A percentile compares a stretch with the other conserved stretches of the same genome.
These are phyloP conservation scores for Aquilaria agallochum DNA, from an alignment of 441 rosid genomes.

Conservation along the genomic window DNA sequence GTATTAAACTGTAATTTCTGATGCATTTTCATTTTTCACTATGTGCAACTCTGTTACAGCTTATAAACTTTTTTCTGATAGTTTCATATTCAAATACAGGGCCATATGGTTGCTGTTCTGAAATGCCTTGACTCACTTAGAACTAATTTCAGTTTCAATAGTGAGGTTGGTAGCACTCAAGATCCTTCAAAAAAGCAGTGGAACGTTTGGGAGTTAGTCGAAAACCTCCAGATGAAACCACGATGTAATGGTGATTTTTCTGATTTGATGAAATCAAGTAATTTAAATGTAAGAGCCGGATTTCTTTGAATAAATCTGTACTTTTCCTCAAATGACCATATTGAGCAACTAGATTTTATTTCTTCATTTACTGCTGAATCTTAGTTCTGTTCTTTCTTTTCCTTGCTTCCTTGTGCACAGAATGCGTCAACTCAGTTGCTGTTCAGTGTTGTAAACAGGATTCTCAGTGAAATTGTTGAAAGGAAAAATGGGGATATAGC, in stretches of 20 bases:
- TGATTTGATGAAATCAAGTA: slow-evolving; percentile 65
- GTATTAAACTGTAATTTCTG: too few species aligned
- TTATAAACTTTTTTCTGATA: slow-evolving; percentile 10
- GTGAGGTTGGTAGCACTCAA: slow-evolving; percentile 32
- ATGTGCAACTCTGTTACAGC: too few species aligned
- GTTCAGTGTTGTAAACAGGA: slow-evolving; percentile 55
- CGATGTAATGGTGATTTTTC: slow-evolving; percentile 57
- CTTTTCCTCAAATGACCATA: neutral
- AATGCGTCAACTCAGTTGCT: slow-evolving; percentile 69
- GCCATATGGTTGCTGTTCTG: slow-evolving; percentile 70
- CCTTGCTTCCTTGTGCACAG: slow-evolving; percentile 34
- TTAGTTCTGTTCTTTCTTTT: slow-evolving; percentile 17
- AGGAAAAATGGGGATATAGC: slow-evolving; percentile 65
- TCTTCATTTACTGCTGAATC: slow-evolving; percentile 8
- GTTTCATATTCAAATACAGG: slow-evolving; percentile 42
- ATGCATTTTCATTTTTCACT: too few species aligned
- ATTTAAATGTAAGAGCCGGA: slow-evolving; percentile 56
- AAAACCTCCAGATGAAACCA: slow-evolving; percentile 56
- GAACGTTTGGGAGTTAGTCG: slow-evolving; percentile 39
- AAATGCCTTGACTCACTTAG: slow-evolving; percentile 69
- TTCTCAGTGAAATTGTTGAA: slow-evolving; percentile 70
- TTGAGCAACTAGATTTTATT: slow-evolving; percentile 9
- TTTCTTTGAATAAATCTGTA: slow-evolving; percentile 1
- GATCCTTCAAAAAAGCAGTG: slow-evolving; percentile 49
- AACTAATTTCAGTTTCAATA: slow-evolving; percentile 37